Base-by-base conservation (phyloP, 805 yeast genomes). In the Tetrapisispora pingtungensis region DNA sequence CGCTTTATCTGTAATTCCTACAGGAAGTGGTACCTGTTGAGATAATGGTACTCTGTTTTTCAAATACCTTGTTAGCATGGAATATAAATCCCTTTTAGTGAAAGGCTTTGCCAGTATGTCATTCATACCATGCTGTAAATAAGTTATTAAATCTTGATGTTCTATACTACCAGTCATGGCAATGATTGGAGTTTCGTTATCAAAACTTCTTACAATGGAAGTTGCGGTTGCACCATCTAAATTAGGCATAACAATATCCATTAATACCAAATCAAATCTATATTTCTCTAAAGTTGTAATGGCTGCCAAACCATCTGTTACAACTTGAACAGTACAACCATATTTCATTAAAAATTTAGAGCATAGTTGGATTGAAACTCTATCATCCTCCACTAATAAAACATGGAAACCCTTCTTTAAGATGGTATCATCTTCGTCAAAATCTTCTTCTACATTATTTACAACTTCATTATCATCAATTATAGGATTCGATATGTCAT, bases 81-180 rank as follows among this genome's bases (percentile, higher is more conserved):
- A 71, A 57, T 81, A 84, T 46, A 93, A 69, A 58, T 86, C 95
- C 51, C 81, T 85, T 58, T 84, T 87, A 1, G 95, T 83, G 61
- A 93, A 93, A 1, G 98, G 98, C 58, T 93, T 87, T 4, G 95
- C 95, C 50, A 93, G 69, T 32, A 93, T 86, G 62, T 87, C 96
- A 46, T 85, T 81, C 86, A 88, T 88, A 4, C 96, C 97, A 56
- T 87, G 86, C 53, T 81, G 82, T 47, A 85, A 67, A 61, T 84
- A 87, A 1, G 80, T 82, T 39, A 84, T 83, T 46, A 87, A 69
- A 62, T 87, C 95, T 52, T 81, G 78, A 50, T 82, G 85, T 52
- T 84, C 82, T 45, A 86, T 84, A 58, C 86, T 87, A 34, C 95
- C 94, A 1, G 96, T 86, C 95, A 86, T 86, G 27, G 95, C 94